Percentiles rank a stretch among this genome's conserved stretches.
Evolutionary conservation across 1,284 basidiomycete genomes (phyloP).

Genomic region (Fomitiporia mediterranea): DNA sequence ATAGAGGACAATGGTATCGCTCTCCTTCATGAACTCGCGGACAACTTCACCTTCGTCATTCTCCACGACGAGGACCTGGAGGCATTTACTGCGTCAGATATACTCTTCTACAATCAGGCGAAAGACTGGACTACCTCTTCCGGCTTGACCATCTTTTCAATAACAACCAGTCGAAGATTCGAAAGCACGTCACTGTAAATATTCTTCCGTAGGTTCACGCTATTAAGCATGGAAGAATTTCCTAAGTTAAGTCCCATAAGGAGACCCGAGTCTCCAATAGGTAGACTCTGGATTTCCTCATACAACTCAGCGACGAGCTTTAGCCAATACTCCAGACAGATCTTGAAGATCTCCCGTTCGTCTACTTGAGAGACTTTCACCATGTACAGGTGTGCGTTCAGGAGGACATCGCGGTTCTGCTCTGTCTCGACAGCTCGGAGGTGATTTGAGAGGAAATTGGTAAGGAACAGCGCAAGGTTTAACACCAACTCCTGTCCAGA

Average conservation of each 20-base stretch:
- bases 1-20: slow-evolving; percentile 97
- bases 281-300: slow-evolving; percentile 91
- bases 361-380: slow-evolving; percentile 99
- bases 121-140: slow-evolving; percentile 72
- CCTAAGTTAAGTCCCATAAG: slow-evolving; percentile 91
- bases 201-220: slow-evolving; percentile 84
- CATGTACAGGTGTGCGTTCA: slow-evolving; percentile 98
- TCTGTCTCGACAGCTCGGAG: slow-evolving; percentile 91
- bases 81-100: slow-evolving; percentile 17
- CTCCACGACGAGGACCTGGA: slow-evolving; percentile 92
- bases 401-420: slow-evolving; percentile 86
- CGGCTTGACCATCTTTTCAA: slow-evolving; percentile 99
- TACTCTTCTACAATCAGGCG: slow-evolving; percentile 7
- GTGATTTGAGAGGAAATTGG: slow-evolving; percentile 93
- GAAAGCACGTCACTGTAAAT: slow-evolving; percentile 94
- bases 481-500: slow-evolving; percentile 96
- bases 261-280: slow-evolving; percentile 90
- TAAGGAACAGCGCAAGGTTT: slow-evolving; percentile 94
- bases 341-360: slow-evolving; percentile 99
- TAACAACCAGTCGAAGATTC: slow-evolving; percentile 93
- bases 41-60: slow-evolving; percentile 99
- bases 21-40: slow-evolving; percentile 99
- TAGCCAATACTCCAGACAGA: slow-evolving; percentile 98
- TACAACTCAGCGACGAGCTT: slow-evolving; percentile 99
- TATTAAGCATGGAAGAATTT: slow-evolving; percentile 65